These are phyloP conservation scores for Dictyostelium brefeldianum DNA, from an alignment of 78 protist species.

Conservation along the genomic window DNA sequence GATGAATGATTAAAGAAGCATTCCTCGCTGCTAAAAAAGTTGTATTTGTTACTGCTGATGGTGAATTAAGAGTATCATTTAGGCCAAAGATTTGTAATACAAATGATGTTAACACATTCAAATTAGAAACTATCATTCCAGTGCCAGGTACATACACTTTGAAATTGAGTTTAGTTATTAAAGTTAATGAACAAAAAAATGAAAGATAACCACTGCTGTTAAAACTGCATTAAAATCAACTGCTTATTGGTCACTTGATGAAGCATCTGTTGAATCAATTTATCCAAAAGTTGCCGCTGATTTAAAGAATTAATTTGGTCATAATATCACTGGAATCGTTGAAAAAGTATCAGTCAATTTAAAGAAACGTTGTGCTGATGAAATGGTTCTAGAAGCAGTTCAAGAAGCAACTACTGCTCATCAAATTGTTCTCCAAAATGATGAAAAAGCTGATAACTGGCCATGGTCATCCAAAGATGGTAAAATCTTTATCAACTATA, in stretches of 20 bases:
- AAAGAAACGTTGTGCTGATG: too few relatives aligned
- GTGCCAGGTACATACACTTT: neutral
- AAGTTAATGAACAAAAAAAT: slow-evolving; percentile 1
- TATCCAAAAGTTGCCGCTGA: neutral
- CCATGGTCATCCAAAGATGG: too few relatives aligned
- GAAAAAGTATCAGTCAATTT: too few relatives aligned
- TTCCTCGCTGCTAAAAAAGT: slow-evolving; percentile 25
- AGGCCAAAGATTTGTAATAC: slow-evolving; percentile 9
- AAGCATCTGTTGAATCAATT: slow-evolving; percentile 1
- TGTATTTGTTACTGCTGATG: neutral
- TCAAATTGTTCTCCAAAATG: too few relatives aligned
- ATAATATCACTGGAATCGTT: too few relatives aligned
- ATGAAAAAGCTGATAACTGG: too few relatives aligned
- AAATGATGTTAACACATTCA: neutral
- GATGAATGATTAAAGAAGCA: slow-evolving; percentile 55
- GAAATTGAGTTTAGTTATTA: neutral
- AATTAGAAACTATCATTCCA: slow-evolving; percentile 18
- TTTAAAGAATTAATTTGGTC: neutral
- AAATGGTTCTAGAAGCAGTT: too few relatives aligned
- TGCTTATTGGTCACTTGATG: slow-evolving; percentile 2
- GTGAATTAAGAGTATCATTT: slow-evolving; percentile 13
- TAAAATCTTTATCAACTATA: too few relatives aligned
- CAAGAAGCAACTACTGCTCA: too few relatives aligned
- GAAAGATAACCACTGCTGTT: neutral
- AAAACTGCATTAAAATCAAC: neutral